Evolutionary conservation across 2,329 filamentous ascomycete genomes (phyloP), one percentile per base, ranked within the genome.

Genomic region (Penicillium sp.): DNA sequence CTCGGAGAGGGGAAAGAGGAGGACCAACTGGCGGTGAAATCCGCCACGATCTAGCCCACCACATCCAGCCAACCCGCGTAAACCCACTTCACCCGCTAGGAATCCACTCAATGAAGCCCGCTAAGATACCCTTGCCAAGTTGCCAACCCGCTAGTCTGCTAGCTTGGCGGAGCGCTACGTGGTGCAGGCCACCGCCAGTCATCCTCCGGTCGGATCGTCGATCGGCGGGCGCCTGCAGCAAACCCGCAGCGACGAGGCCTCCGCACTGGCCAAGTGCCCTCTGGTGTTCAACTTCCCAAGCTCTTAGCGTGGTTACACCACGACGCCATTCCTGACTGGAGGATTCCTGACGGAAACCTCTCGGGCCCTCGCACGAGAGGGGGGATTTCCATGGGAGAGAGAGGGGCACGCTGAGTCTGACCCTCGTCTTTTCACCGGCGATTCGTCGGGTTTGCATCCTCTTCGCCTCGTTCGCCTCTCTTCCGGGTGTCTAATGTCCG

Each of bases 21-120:
- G 64, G 58, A 56, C 55, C 55, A 68, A 68, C 61, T 68, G 63
- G 66, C 66, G 65, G 66, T 68, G 66, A 68, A 62, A 65, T 66
- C 64, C 60, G 63, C 58, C 58, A 63, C 64, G 60, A 66, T 62
- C 62, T 66, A 63, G 62, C 54, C 64, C 37, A 16, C 36, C 14
- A 31, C 27, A 46, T 22, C 41, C 10, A 22, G 22, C 41, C 6
- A 44, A 36, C 49, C 49, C 49, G 13, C 46, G 24, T 49, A 19
- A 19, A 13, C 39, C 39, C 39, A 46, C 24, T 44, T 24, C 16
- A 27, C 41, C 41, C 41, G 41, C 43, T 24, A 31, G 31, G 10
- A 31, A 46, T 27, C 43, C 24, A 46, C 61, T 46, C 9, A 31
- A 31, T 22, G 43, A 46, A 31, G 31, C 35, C 35, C 22, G 49